Evolutionary conservation across 2,329 filamentous ascomycete species (phyloP), one percentile per base, ranked within the genome.

Genomic region (Metarhizium guizhouense): DNA sequence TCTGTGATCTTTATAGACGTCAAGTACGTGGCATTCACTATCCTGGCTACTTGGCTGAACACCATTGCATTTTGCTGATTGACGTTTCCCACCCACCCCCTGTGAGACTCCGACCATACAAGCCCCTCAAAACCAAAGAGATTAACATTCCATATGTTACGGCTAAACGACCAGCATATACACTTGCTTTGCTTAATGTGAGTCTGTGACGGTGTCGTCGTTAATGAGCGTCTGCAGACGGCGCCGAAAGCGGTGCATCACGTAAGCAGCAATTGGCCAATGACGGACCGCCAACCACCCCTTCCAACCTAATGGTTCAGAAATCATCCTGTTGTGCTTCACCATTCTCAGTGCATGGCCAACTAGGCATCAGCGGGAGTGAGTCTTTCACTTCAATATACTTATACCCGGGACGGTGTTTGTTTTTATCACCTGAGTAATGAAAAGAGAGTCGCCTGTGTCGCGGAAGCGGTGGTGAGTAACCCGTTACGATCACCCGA

Each of bases 181-280:
- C 3, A 10, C 18, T 10, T 20, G 16, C 18, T 3, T 6, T 45
- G 16, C 16, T 40, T 14, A 14, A n/a, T 45, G 42, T 20, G 25
- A 25, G 25, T 25, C 25, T 25, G 25, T 25, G 16, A 45, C 42
- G n/a, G 18, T 6, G 8, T 45, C 16, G 10, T 45, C 42, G 42
- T 25, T 11, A 45, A 25, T 45, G 7, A 10, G 7, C 42, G 11
- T 45, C 42, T 45, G 42, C 18, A 42, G n/a, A 29, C n/a, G 40
- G 11, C 13, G 36, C 48, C 30, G 42, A 13, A 38, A 25, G 38
- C 38, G 40, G 51, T 29, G 20, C 54, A 58, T 59, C 51, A 59
- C 58, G 56, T 59, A 59, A 59, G 49, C 58, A 36, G 3, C 14
- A 14, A 8, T 10, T 47, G 49, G 25, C 58, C 58, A 59, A 58